Conservation (phyloP, 1,139 yeast genomes). For the Diutina rugosa region DNA sequence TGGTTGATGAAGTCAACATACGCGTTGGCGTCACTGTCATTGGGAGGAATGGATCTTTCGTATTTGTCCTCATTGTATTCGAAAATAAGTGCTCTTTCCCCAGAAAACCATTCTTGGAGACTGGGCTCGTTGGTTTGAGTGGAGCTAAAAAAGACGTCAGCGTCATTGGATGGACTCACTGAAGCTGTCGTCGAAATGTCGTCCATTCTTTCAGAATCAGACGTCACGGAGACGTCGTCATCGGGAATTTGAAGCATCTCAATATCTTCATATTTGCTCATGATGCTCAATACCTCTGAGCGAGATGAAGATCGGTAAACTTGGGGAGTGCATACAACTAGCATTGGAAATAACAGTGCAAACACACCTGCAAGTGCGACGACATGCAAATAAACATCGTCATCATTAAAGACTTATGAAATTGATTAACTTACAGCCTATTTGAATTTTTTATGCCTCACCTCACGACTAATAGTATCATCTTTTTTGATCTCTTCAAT, state of each 20-base stretch:
- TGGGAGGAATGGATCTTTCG: slow-evolving; percentile 12
- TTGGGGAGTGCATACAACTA: not conserved
- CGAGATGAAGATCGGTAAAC: not conserved
- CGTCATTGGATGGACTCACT: not conserved
- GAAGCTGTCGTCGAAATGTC: slow-evolving; percentile 4
- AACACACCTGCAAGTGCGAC: no score
- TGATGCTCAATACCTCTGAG: slow-evolving; percentile 4
- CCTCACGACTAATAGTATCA: not conserved
- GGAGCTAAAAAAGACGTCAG: slow-evolving; percentile 3
- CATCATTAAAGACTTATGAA: no score
- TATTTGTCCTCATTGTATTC: slow-evolving; percentile 18
- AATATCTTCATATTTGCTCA: slow-evolving; percentile 22
- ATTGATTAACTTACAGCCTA: not conserved
- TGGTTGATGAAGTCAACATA: slow-evolving; percentile 19
- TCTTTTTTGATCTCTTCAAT: not conserved
- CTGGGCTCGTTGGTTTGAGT: slow-evolving; percentile 6
- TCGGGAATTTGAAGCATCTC: slow-evolving; percentile 36
- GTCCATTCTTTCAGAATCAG: slow-evolving; percentile 21
- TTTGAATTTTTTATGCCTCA: no score
- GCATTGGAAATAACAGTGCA: no score
- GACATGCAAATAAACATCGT: no score
- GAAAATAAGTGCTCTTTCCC: slow-evolving; percentile 16
- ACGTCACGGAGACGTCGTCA: slow-evolving; percentile 11
- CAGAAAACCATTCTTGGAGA: slow-evolving; percentile 23
- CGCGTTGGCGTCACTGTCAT: slow-evolving; percentile 9